phyloP scores from a whole-genome alignment of 495 filamentous ascomycete species.

The Talaromyces trachyspermus region DNA sequence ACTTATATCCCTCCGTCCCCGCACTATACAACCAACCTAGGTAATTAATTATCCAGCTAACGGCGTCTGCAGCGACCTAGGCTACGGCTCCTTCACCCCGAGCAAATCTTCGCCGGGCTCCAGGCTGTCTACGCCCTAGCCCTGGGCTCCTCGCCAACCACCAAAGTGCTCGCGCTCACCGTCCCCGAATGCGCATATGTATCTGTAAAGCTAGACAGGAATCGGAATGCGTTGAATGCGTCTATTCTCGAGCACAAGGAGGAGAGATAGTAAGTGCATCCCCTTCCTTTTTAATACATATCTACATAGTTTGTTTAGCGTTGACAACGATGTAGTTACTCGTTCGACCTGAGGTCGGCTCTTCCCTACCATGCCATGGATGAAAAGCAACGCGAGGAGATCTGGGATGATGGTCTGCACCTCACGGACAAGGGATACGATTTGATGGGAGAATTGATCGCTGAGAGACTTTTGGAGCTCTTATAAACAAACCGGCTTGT shows the following conservation, averaged over 20 bases:
- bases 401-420: constrained; percentile 59
- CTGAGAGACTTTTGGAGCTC: constrained; percentile 5
- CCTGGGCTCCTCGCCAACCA: constrained; percentile 25
- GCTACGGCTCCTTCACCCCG: constrained; percentile 17
- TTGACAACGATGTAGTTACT: constrained; percentile 20
- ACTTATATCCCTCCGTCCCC: constrained; percentile 9
- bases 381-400: constrained; percentile 29
- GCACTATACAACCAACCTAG: constrained; percentile 7
- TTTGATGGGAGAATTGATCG: constrained; percentile 35
- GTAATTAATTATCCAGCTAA: not conserved
- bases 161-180: constrained; percentile 53
- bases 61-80: constrained; percentile 33
- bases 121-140: constrained; percentile 39
- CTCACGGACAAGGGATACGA: constrained; percentile 52
- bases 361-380: constrained; percentile 46
- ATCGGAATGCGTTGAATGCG: constrained; percentile 42
- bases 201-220: constrained; percentile 21
- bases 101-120: constrained; percentile 33
- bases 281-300: not conserved
- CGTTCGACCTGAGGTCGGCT: constrained; percentile 45
- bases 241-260: constrained; percentile 39
- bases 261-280: constrained; percentile 37
- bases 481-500: not conserved
- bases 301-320: not conserved
- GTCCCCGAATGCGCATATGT: constrained; percentile 44